phyloP scores from a whole-genome alignment of 148 eudicot species.

The Silene latifolia region DNA sequence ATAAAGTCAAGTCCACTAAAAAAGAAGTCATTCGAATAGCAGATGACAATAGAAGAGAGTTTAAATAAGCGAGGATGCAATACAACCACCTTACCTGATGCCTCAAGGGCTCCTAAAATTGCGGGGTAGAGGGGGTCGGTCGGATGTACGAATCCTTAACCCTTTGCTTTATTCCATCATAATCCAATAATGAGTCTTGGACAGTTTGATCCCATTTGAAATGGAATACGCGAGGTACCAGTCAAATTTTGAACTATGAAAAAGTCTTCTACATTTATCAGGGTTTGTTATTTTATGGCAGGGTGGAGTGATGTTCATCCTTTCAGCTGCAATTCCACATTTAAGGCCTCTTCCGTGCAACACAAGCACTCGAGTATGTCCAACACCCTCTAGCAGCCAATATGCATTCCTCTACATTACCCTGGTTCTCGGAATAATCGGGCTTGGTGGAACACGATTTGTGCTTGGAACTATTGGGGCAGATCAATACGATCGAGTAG shows the following conservation, averaged over 20 bases:
- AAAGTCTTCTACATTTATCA: background rate
- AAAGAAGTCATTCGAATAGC: too few relatives aligned
- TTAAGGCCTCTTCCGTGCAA: slow-evolving; percentile 36
- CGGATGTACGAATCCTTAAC: too few relatives aligned
- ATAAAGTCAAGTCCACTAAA: too few relatives aligned
- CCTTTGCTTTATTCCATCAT: too few relatives aligned
- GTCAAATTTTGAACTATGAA: background rate
- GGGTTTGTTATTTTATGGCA: background rate
- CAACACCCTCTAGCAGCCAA: slow-evolving; percentile 31
- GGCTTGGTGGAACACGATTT: slow-evolving; percentile 42
- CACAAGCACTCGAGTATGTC: slow-evolving; percentile 11
- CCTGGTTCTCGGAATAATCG: slow-evolving; percentile 32
- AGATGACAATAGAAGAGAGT: too few relatives aligned
- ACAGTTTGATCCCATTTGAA: too few relatives aligned
- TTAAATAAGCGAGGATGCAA: too few relatives aligned
- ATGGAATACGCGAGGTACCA: too few relatives aligned
- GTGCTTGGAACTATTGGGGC: slow-evolving; percentile 39
- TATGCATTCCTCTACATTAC: slow-evolving; percentile 28
- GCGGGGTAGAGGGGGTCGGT: too few relatives aligned
- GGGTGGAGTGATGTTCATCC: slow-evolving; percentile 36
- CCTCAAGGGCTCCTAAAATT: too few relatives aligned
- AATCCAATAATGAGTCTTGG: too few relatives aligned
- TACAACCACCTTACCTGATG: too few relatives aligned
- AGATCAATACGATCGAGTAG: slow-evolving; percentile 27
- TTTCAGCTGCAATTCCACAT: slow-evolving; percentile 31